These are phyloP conservation scores for Emericellopsis atlantica DNA, from an alignment of 2,329 filamentous ascomycete genomes.

Conservation along the genomic window DNA sequence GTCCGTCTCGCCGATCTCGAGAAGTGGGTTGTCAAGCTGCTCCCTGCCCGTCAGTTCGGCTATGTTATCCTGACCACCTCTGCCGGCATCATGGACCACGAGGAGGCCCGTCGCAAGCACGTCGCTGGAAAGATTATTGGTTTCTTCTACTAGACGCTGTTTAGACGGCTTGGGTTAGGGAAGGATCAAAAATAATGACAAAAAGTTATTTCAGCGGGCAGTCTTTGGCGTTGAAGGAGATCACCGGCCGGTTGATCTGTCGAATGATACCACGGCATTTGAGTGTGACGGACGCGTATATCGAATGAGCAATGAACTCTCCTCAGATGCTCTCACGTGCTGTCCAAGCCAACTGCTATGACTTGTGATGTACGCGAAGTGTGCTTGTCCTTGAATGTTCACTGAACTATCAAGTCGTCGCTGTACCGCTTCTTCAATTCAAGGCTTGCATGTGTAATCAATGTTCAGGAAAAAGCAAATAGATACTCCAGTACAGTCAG, in stretches of 20 bases:
- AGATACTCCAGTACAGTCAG: too few species aligned
- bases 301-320: not conserved
- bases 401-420: too few species aligned
- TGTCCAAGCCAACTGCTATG: too few species aligned
- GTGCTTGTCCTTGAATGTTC: too few species aligned
- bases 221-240: slow-evolving; percentile 3
- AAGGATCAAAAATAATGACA: slow-evolving; percentile 4
- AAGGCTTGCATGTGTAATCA: too few species aligned
- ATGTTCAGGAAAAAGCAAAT: too few species aligned
- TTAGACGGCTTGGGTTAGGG: not conserved
- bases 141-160: slow-evolving; percentile 79
- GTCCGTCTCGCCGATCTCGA: slow-evolving; percentile 94
- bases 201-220: slow-evolving; percentile 5
- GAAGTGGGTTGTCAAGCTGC: slow-evolving; percentile 99
- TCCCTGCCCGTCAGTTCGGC: slow-evolving; percentile 99
- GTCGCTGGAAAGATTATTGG: slow-evolving; percentile 98
- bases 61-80: slow-evolving; percentile 99
- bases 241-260: not conserved
- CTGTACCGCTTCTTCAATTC: too few species aligned
- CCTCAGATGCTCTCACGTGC: too few species aligned
- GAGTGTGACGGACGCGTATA: not conserved
- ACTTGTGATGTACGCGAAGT: too few species aligned
- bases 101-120: slow-evolving; percentile 98
- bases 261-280: slow-evolving; percentile 1
- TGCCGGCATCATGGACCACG: slow-evolving; percentile 99